A percentile compares a stretch with the other conserved stretches of the same genome.
Conservation (phyloP, 352 stramenopile species). For the Phytophthora brassicae region DNA sequence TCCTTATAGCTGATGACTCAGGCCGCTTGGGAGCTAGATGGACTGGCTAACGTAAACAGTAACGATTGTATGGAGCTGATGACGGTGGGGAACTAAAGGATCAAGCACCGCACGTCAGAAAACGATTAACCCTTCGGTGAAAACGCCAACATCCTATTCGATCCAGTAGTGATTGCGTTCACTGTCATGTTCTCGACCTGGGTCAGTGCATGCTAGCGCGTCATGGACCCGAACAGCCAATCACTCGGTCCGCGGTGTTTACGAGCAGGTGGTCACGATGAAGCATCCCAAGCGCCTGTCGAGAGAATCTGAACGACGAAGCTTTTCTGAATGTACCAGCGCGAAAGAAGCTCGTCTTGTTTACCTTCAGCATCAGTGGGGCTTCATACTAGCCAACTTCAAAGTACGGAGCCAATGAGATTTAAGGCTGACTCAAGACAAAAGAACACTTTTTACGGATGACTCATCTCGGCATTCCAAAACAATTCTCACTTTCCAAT, state of each 20-base stretch:
- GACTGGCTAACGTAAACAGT: conserved; percentile 16
- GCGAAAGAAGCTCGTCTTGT: background rate
- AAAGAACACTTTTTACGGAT: conserved; percentile 12
- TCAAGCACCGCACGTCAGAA: background rate
- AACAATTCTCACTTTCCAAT: conserved; percentile 33
- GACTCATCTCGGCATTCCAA: conserved; percentile 6
- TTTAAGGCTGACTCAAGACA: conserved; percentile 19
- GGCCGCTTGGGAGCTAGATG: conserved; percentile 8
- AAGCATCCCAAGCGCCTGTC: conserved; percentile 1
- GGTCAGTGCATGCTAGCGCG: conserved; percentile 18
- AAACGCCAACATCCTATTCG: conserved; percentile 8
- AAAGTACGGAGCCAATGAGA: conserved; percentile 1
- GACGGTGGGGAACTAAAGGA: background rate
- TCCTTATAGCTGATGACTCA: conserved; percentile 20
- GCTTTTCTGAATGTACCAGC: background rate
- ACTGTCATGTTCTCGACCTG: background rate
- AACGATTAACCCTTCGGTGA: background rate
- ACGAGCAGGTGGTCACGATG: conserved; percentile 27
- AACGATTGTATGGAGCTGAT: conserved; percentile 1
- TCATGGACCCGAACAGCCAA: conserved; percentile 22
- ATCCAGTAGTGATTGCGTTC: conserved; percentile 9
- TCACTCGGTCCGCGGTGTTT: conserved; percentile 12
- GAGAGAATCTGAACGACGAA: background rate
- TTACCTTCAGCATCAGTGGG: too few species aligned
- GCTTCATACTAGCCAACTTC: conserved; percentile 1